Evolutionary conservation across 495 filamentous ascomycete genomes (phyloP).

Genomic region (Cercophora scortea): DNA sequence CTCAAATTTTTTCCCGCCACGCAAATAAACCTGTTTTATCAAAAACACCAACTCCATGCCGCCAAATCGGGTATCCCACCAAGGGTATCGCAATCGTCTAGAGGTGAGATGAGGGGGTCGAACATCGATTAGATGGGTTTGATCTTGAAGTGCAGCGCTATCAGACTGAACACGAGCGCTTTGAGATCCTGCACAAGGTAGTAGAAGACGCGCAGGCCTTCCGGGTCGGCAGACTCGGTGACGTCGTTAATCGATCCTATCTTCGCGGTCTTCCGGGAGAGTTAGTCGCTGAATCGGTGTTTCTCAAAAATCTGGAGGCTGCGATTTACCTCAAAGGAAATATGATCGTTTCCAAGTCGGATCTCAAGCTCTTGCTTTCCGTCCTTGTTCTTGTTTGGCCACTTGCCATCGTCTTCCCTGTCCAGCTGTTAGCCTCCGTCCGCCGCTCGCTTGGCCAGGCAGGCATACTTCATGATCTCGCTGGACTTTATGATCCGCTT

Average conservation of each 20-base stretch:
- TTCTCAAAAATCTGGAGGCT: background rate
- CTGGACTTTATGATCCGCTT: slow-evolving; percentile 95
- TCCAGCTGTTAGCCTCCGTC: slow-evolving; percentile 17
- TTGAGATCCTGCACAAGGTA: slow-evolving; percentile 98
- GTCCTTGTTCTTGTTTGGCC: slow-evolving; percentile 99
- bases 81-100: slow-evolving; percentile 9
- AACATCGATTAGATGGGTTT: slow-evolving; percentile 60
- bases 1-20: background rate
- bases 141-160: slow-evolving; percentile 97
- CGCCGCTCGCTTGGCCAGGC: background rate
- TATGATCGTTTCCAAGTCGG: slow-evolving; percentile 87
- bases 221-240: slow-evolving; percentile 89
- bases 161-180: slow-evolving; percentile 92
- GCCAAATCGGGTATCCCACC: slow-evolving; percentile 1
- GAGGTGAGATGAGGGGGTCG: background rate
- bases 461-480: slow-evolving; percentile 89
- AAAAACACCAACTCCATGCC: background rate
- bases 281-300: slow-evolving; percentile 13
- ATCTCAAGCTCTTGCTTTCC: slow-evolving; percentile 97
- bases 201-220: slow-evolving; percentile 98
- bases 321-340: slow-evolving; percentile 80
- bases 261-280: slow-evolving; percentile 72
- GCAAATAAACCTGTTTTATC: background rate
- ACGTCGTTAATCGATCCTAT: slow-evolving; percentile 97
- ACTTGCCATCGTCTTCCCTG: slow-evolving; percentile 98